Percentiles rank a stretch among this genome's conserved stretches.
Conservation (phyloP, 257 asterid genomes). For the Solanum stenotomum region DNA sequence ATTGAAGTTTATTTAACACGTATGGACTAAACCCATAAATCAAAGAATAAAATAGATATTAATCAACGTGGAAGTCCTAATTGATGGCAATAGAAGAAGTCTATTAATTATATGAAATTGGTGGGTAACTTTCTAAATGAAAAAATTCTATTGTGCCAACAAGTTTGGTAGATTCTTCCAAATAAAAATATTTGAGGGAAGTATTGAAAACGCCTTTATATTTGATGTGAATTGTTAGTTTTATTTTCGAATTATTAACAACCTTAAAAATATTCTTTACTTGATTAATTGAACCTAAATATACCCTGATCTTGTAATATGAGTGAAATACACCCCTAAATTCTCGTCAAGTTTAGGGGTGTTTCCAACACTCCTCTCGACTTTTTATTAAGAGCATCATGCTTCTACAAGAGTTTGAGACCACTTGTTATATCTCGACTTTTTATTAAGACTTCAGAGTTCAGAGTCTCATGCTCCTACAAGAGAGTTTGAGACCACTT, state of each 20-base stretch:
- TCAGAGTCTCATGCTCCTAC: too few species aligned
- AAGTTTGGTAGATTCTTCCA: background rate
- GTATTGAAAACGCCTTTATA: too few species aligned
- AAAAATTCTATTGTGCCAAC: background rate
- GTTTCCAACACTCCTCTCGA: too few species aligned
- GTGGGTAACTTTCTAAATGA: background rate
- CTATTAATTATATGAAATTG: background rate
- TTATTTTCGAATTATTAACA: rapidly evolving
- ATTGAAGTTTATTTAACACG: background rate
- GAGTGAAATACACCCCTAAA: background rate
- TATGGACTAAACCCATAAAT: background rate
- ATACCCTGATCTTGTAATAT: too few species aligned
- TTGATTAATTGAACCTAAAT: background rate
- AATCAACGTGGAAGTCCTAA: background rate
- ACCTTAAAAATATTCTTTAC: rapidly evolving
- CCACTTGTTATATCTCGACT: too few species aligned
- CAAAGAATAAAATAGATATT: background rate
- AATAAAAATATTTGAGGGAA: background rate
- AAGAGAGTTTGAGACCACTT: too few species aligned
- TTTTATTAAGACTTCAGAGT: too few species aligned
- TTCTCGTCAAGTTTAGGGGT: too few species aligned
- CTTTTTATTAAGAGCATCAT: too few species aligned
- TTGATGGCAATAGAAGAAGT: background rate
- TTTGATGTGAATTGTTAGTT: background rate
- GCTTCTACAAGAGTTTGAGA: too few species aligned